Evolutionary conservation across 2,329 filamentous ascomycete genomes (phyloP).

Genomic region (Fusarium secorum): DNA sequence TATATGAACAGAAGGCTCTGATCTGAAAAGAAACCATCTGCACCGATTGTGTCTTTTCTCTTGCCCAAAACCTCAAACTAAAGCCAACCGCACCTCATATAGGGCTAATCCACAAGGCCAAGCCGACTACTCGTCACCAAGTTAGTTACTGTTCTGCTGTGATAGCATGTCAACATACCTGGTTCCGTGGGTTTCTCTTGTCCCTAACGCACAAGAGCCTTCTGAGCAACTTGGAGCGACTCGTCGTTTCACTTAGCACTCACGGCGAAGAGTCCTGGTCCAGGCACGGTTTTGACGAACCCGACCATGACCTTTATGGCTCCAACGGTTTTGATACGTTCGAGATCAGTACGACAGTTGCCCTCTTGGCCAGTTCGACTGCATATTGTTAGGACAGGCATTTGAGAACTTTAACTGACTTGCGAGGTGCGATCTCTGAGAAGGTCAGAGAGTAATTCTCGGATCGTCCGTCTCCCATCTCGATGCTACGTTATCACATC

Average conservation of each 20-base stretch:
- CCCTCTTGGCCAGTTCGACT: not conserved
- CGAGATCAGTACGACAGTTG: not conserved
- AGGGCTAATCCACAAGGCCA: not conserved
- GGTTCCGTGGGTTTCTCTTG: not conserved
- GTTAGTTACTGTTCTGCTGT: not conserved
- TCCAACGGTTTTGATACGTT: rapidly evolving
- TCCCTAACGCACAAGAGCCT: not conserved
- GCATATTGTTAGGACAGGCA: not conserved
- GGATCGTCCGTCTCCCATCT: not conserved
- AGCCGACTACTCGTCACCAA: not conserved
- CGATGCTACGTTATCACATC: not conserved
- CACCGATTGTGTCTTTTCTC: not conserved
- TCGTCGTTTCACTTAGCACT: not conserved
- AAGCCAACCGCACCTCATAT: not conserved
- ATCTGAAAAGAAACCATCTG: not conserved
- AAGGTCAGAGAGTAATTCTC: not conserved
- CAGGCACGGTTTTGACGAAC: not conserved
- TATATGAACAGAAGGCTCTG: not conserved
- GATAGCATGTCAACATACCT: not conserved
- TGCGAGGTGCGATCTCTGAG: not conserved
- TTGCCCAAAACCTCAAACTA: not conserved
- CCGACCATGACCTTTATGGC: not conserved
- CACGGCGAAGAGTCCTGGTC: not conserved
- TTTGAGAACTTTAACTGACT: not conserved
- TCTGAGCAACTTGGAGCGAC: not conserved